Evolutionary conservation across 2,329 filamentous ascomycete species (phyloP).

Genomic region (Talaromyces funiculosus): DNA sequence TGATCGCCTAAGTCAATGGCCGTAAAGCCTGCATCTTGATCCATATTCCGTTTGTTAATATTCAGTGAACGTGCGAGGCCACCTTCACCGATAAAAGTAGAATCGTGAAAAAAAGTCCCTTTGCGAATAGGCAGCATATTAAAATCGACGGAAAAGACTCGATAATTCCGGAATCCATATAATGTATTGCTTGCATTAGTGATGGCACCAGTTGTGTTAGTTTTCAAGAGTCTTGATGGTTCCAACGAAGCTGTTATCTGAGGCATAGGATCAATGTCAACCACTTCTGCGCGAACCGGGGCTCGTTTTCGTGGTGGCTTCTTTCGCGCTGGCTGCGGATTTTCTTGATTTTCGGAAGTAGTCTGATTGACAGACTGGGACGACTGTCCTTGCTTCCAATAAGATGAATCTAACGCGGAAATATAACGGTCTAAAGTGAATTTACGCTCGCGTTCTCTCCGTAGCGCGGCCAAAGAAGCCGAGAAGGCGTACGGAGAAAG

Average conservation of each 20-base stretch:
- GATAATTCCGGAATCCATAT: slow-evolving; percentile 45
- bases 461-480: slow-evolving; percentile 28
- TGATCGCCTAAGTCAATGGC: slow-evolving; percentile 32
- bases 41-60: slow-evolving; percentile 38
- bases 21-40: slow-evolving; percentile 36
- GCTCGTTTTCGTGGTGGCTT: slow-evolving; percentile 22
- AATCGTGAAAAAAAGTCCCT: slow-evolving; percentile 52
- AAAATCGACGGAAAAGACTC: slow-evolving; percentile 50
- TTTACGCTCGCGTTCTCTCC: slow-evolving; percentile 25
- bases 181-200: slow-evolving; percentile 16
- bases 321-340: not conserved
- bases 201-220: slow-evolving; percentile 2
- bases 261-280: slow-evolving; percentile 8
- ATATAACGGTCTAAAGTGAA: slow-evolving; percentile 35
- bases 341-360: not conserved
- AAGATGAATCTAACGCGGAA: slow-evolving; percentile 15
- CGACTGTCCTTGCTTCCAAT: not conserved
- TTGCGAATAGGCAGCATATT: slow-evolving; percentile 45
- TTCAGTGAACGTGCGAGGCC: slow-evolving; percentile 45
- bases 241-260: not conserved
- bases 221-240: not conserved
- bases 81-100: slow-evolving; percentile 55
- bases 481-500: slow-evolving; percentile 25
- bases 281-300: slow-evolving; percentile 3
- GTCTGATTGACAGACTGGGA: not conserved